phyloP scores from a whole-genome alignment of 371 early-diverging fungal genomes.

The Mortierella sp. region DNA sequence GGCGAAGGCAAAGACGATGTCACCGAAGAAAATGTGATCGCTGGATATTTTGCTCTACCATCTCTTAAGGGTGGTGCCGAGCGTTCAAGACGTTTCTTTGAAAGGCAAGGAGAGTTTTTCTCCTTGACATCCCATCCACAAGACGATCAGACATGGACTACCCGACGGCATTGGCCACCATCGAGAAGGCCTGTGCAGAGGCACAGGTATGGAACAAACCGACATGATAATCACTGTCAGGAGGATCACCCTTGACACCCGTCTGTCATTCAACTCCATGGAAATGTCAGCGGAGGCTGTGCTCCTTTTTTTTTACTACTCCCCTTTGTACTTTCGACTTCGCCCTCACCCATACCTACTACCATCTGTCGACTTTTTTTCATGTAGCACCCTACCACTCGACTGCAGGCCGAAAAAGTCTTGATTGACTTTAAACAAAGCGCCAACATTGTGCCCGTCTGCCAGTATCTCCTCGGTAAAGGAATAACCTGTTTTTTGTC shows the following conservation, averaged over 20 bases:
- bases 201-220: conserved; percentile 67
- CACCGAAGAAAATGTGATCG: conserved; percentile 7
- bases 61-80: background rate
- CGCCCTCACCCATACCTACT: conserved; percentile 14
- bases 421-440: conserved; percentile 71
- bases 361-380: background rate
- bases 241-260: background rate
- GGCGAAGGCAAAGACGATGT: no score
- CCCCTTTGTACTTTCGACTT: conserved; percentile 16
- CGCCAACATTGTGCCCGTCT: conserved; percentile 71
- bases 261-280: background rate
- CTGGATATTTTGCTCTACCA: background rate
- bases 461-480: conserved; percentile 75
- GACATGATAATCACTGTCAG: conserved; percentile 54
- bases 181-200: conserved; percentile 78
- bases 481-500: background rate
- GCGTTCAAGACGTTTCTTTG: background rate
- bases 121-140: background rate
- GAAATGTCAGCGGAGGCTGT: background rate
- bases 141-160: conserved; percentile 55
- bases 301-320: background rate
- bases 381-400: conserved; percentile 64
- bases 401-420: conserved; percentile 71
- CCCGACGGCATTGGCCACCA: conserved; percentile 58
- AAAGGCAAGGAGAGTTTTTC: background rate